Base-by-base conservation (phyloP, 1,139 yeast species). In the Pneumocystis jirovecii region DNA sequence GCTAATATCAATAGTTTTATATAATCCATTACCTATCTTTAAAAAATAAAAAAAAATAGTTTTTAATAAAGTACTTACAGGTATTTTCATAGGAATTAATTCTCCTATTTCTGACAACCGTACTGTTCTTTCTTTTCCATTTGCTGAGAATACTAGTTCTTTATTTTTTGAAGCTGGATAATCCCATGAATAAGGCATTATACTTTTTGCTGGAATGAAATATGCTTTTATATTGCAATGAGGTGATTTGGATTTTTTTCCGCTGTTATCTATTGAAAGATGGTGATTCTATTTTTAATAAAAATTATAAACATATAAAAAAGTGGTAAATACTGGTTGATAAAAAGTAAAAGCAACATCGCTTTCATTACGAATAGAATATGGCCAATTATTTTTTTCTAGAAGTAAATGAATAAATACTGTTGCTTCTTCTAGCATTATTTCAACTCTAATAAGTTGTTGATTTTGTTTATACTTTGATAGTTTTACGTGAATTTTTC, bases 151-250 rank as follows among this genome's bases (percentile, higher is more conserved):
- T 2, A 89, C 81, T 45, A 95, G 76, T 72, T 91, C 96, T 74
- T 90, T 91, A 62, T 87, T 82, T 15, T 84, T 79, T 0, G 96
- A 97, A 65, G 95, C 89, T 0, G 98, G 98, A 75, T 83, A 93
- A 74, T 95, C 98, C 89, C 96, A 95, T 0, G 98, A 90, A 74
- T 93, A 95, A 0, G 97, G 97, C 98, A 95, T 95, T 1, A 89
- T 95, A 77, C 96, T 89, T 73, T 84, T 85, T 0, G 96, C 85
- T 0, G 97, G 97, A 34, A 91, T 81, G 66, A 83, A 82, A 73
- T 91, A 93, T 71, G 65, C 56, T 42, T 63, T 65, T 4, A 40
- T 50, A 21, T 39, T 61, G 5, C 15, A 40, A 40, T 42, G 37
- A 8, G 25, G n/a, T 37, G 64, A 63, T 21, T 39, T 34, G 12